Conservation (phyloP, 176 grass and related monocot genomes). For the Avena sativa region DNA sequence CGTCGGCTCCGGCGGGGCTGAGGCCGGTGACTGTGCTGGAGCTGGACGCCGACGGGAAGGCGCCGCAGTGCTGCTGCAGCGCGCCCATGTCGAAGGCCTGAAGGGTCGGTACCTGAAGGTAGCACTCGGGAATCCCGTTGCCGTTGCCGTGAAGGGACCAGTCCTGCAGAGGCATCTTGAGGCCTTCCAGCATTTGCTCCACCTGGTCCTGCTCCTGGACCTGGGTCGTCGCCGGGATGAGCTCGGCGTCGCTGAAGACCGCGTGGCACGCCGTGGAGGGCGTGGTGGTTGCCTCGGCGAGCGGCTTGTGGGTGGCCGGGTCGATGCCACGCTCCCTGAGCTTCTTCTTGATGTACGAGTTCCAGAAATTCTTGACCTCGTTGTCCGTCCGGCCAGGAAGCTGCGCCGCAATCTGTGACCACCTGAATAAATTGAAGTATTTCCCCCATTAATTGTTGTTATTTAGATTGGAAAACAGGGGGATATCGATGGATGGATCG, state of each 20-base stretch:
- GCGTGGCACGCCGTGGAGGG: not conserved
- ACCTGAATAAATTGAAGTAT: constrained; percentile 39
- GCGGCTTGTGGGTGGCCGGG: constrained; percentile 70
- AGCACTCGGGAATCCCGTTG: constrained; percentile 4
- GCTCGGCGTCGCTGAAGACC: constrained; percentile 41
- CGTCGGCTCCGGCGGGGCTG: not conserved
- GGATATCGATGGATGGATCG: no score
- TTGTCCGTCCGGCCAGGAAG: constrained; percentile 93
- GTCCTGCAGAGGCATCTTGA: constrained; percentile 36
- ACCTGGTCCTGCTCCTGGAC: not conserved
- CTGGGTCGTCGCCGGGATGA: constrained; percentile 20
- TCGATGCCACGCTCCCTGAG: constrained; percentile 78
- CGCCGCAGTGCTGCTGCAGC: constrained; percentile 41
- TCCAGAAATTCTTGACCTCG: constrained; percentile 99
- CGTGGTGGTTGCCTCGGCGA: constrained; percentile 7
- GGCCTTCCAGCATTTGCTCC: constrained; percentile 24
- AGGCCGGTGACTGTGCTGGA: constrained; percentile 53
- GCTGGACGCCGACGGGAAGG: constrained; percentile 40
- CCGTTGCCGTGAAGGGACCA: constrained; percentile 1
- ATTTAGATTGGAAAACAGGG: not conserved
- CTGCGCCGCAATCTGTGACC: constrained; percentile 86
- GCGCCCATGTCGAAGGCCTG: constrained; percentile 44
- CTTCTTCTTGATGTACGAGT: constrained; percentile 82
- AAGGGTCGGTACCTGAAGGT: constrained; percentile 13
- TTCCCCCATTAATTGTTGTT: not conserved